These are phyloP conservation scores for Gypsophila paniculata DNA, from an alignment of 179 eudicot genomes.

Conservation along the genomic window DNA sequence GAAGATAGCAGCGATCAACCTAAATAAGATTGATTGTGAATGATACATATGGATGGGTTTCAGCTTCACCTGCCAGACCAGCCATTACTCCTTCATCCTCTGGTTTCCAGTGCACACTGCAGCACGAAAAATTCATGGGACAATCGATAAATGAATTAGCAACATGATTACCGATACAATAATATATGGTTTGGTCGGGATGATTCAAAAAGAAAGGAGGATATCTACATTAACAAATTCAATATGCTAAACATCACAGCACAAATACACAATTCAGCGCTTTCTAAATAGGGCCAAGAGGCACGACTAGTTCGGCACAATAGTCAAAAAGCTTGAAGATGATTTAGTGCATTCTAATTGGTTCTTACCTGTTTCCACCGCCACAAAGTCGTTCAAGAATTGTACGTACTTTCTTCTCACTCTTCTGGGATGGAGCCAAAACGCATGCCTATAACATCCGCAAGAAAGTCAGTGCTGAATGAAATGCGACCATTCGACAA, in stretches of 20 bases:
- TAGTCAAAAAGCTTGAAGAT: background rate
- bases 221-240: background rate
- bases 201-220: background rate
- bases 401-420: constrained; percentile 92
- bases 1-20: constrained; percentile 19
- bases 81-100: constrained; percentile 83
- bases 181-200: no score
- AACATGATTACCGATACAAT: no score
- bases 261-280: background rate
- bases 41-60: constrained; percentile 78
- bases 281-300: background rate
- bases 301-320: background rate
- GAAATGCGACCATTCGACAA: constrained; percentile 4
- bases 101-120: constrained; percentile 75
- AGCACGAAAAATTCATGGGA: constrained; percentile 14
- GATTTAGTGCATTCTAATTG: background rate
- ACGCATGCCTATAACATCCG: constrained; percentile 60
- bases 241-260: background rate
- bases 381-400: constrained; percentile 63
- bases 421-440: constrained; percentile 67
- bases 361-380: constrained; percentile 59
- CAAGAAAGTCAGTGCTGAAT: constrained; percentile 4
- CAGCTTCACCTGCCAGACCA: constrained; percentile 70
- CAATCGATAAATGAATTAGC: background rate
- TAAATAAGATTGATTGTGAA: constrained; percentile 52